phyloP scores from a whole-genome alignment of 2,329 filamentous ascomycete genomes.

The Fusarium albidum region DNA sequence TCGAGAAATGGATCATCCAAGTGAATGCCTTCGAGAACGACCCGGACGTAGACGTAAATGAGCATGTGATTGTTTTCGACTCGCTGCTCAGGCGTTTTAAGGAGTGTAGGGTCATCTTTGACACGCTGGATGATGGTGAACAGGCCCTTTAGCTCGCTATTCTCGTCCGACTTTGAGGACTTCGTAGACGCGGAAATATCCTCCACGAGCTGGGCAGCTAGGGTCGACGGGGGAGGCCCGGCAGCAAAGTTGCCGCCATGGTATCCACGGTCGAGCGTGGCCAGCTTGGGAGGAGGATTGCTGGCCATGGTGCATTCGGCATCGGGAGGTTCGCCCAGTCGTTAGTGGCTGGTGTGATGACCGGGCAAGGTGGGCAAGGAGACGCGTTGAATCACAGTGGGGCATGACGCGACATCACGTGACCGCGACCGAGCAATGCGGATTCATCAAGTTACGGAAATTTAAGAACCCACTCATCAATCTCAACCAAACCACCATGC shows the following conservation, averaged over 20 bases:
- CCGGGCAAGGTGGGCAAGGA: background rate
- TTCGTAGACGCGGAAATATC: conserved; percentile 74
- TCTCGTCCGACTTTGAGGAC: conserved; percentile 70
- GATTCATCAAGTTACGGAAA: too few species aligned
- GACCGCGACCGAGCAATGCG: background rate
- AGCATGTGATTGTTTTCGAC: conserved; percentile 83
- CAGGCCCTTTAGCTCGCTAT: conserved; percentile 78
- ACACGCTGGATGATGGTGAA: conserved; percentile 63
- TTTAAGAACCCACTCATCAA: too few species aligned
- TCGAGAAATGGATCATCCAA: conserved; percentile 75
- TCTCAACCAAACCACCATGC: too few species aligned
- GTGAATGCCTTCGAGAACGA: conserved; percentile 75
- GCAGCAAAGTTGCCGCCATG: conserved; percentile 25
- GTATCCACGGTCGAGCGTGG: conserved; percentile 26
- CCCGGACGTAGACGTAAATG: conserved; percentile 82
- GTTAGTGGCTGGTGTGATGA: conserved; percentile 4
- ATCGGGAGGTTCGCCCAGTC: conserved; percentile 31
- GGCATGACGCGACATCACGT: conserved; percentile 36
- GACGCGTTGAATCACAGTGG: conserved; percentile 32
- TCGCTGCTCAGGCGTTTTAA: conserved; percentile 71
- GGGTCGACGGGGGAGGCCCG: conserved; percentile 74
- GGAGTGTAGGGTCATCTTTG: conserved; percentile 58
- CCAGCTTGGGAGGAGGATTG: conserved; percentile 30
- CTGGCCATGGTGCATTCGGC: conserved; percentile 42
- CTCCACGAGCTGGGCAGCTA: conserved; percentile 87